Evolutionary conservation across 2,329 filamentous ascomycete species (phyloP).

Genomic region (Sarocladium kiliense): DNA sequence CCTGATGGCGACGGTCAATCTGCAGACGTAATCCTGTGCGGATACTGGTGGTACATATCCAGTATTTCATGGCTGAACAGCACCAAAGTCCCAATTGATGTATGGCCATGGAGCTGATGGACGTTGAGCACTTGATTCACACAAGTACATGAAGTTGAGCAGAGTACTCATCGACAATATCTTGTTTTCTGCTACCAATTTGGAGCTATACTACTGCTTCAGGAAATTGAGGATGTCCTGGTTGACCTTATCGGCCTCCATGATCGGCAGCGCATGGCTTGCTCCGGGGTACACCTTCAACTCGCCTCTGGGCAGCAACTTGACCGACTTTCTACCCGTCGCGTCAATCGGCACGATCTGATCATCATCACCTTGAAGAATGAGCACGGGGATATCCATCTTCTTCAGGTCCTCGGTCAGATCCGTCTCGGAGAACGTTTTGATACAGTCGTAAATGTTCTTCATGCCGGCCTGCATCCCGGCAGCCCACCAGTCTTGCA

Average conservation of each 20-base stretch:
- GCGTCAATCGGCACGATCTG: slow-evolving; percentile 32
- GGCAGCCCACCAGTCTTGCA: slow-evolving; percentile 33
- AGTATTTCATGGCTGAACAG: background rate
- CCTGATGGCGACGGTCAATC: background rate
- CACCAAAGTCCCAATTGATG: background rate
- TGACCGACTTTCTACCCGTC: slow-evolving; percentile 23
- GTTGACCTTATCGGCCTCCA: slow-evolving; percentile 28
- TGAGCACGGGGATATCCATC: slow-evolving; percentile 31
- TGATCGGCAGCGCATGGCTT: slow-evolving; percentile 32
- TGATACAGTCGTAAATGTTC: slow-evolving; percentile 32
- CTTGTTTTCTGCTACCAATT: too few species aligned
- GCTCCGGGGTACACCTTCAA: slow-evolving; percentile 34
- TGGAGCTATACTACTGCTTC: background rate
- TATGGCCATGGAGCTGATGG: background rate
- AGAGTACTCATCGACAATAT: too few species aligned
- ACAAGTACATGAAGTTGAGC: background rate
- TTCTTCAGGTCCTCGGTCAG: slow-evolving; percentile 32
- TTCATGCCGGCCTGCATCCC: slow-evolving; percentile 33
- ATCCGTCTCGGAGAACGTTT: slow-evolving; percentile 35
- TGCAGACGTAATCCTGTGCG: background rate
- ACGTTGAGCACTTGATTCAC: background rate
- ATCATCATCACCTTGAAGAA: slow-evolving; percentile 35
- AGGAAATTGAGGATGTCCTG: slow-evolving; percentile 28
- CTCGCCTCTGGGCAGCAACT: slow-evolving; percentile 28
- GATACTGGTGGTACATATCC: background rate